phyloP scores from a whole-genome alignment of 164 flowering plant genomes.

The Chimonanthus salicifolius region DNA sequence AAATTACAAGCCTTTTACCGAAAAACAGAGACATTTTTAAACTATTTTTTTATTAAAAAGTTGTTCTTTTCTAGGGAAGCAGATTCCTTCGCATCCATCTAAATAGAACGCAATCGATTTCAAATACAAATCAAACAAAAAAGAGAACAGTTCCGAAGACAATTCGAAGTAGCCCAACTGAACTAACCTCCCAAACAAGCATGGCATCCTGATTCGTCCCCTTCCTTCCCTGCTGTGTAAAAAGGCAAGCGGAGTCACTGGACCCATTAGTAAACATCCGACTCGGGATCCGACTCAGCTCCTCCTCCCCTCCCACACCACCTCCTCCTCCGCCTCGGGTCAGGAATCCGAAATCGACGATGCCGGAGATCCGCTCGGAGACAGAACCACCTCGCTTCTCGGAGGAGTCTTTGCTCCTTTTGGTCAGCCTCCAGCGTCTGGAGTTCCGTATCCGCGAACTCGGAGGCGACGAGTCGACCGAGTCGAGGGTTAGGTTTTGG shows the following conservation, averaged over 20 bases:
- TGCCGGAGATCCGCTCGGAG: conserved; percentile 8
- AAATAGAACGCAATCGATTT: neutral
- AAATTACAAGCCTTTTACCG: too few relatives aligned
- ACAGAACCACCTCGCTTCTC: conserved; percentile 9
- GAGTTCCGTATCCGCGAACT: neutral
- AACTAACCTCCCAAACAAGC: conserved; percentile 64
- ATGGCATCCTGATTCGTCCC: conserved; percentile 67
- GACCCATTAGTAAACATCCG: conserved; percentile 36
- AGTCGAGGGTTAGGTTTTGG: conserved; percentile 1
- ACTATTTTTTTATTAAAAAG: neutral
- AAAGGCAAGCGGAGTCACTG: conserved; percentile 34
- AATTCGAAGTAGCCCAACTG: neutral
- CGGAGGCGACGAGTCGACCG: conserved; percentile 10
- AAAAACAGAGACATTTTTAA: neutral
- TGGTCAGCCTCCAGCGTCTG: conserved; percentile 10
- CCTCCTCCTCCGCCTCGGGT: conserved; percentile 7
- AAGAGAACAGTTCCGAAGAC: neutral
- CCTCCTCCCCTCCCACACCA: conserved; percentile 23
- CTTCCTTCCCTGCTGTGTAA: conserved; percentile 61
- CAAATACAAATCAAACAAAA: neutral
- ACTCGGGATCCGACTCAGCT: conserved; percentile 35
- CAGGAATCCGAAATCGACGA: conserved; percentile 4
- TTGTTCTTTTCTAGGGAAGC: neutral
- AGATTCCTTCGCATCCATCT: neutral
- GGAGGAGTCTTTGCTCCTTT: neutral